Evolutionary conservation across 768 basidiomycete species (phyloP).

Genomic region (Trametes sanguinea): DNA sequence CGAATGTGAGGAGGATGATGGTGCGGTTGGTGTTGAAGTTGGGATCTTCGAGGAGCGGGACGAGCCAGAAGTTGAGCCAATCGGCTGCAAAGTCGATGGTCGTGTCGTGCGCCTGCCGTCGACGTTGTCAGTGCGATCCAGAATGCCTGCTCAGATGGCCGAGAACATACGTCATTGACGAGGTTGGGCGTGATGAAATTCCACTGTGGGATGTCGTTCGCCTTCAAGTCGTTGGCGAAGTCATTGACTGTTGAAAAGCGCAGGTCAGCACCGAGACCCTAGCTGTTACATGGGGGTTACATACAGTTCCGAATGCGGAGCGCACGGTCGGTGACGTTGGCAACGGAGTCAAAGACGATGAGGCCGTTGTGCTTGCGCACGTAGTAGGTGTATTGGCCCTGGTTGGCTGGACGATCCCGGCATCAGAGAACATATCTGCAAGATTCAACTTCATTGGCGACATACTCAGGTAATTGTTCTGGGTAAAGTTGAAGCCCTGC

Average conservation of each 20-base stretch:
- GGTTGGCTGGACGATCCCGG: not conserved
- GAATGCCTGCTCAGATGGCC: no score
- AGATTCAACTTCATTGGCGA: not conserved
- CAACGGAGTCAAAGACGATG: conserved; percentile 53
- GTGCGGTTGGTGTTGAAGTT: conserved; percentile 57
- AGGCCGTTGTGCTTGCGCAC: conserved; percentile 59
- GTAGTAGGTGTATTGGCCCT: conserved; percentile 47
- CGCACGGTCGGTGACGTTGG: conserved; percentile 42
- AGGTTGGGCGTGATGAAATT: conserved; percentile 62
- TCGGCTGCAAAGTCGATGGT: conserved; percentile 45
- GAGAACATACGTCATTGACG: conserved; percentile 46
- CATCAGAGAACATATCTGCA: not conserved
- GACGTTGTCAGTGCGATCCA: not conserved
- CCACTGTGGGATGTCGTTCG: conserved; percentile 57
- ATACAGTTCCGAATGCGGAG: conserved; percentile 50
- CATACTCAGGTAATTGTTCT: conserved; percentile 41
- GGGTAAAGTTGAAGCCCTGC: conserved; percentile 40
- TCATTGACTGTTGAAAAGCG: conserved; percentile 43
- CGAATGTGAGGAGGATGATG: conserved; percentile 62
- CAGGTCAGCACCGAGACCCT: not conserved
- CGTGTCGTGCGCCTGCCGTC: conserved; percentile 50
- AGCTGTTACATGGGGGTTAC: not conserved
- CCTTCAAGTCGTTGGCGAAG: conserved; percentile 56
- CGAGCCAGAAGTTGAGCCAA: conserved; percentile 54
- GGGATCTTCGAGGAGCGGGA: conserved; percentile 49